Conservation (phyloP, 768 basidiomycete genomes). For the Boletus vinaceobasis region DNA sequence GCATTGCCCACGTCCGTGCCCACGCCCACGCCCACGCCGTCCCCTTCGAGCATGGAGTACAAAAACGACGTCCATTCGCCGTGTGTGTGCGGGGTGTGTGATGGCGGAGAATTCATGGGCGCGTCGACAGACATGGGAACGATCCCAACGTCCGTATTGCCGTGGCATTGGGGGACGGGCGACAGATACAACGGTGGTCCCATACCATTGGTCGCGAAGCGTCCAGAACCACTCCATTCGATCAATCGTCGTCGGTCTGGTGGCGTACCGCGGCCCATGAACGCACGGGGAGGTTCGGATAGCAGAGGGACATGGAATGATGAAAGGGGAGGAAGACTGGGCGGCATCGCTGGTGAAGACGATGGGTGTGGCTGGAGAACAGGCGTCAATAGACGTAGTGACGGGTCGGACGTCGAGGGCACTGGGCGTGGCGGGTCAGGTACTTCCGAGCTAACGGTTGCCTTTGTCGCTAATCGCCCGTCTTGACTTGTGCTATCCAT, state of each 20-base stretch:
- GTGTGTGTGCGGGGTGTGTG: constrained; percentile 7
- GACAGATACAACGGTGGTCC: constrained; percentile 27
- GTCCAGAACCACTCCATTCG: constrained; percentile 28
- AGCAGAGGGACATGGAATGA: constrained; percentile 32
- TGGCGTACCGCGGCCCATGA: constrained; percentile 34
- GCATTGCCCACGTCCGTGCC: constrained; percentile 2
- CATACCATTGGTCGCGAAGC: constrained; percentile 17
- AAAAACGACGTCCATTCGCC: constrained; percentile 34
- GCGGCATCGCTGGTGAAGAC: constrained; percentile 6
- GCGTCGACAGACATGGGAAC: constrained; percentile 22
- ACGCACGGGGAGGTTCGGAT: constrained; percentile 32
- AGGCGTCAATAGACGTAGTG: constrained; percentile 6
- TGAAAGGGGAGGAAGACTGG: constrained; percentile 23
- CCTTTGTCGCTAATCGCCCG: not conserved
- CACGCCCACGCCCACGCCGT: constrained; percentile 17
- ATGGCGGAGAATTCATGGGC: constrained; percentile 1
- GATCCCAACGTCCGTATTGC: constrained; percentile 13
- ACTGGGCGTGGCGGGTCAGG: not conserved
- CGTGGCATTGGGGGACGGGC: constrained; percentile 19
- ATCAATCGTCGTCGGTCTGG: constrained; percentile 28
- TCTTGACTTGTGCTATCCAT: not conserved
- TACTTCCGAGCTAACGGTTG: not conserved
- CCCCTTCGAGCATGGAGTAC: constrained; percentile 34
- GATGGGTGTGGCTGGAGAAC: not conserved
- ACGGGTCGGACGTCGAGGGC: not conserved